Base-by-base conservation (phyloP, 257 asterid species). In the Jacaranda mimosifolia region DNA sequence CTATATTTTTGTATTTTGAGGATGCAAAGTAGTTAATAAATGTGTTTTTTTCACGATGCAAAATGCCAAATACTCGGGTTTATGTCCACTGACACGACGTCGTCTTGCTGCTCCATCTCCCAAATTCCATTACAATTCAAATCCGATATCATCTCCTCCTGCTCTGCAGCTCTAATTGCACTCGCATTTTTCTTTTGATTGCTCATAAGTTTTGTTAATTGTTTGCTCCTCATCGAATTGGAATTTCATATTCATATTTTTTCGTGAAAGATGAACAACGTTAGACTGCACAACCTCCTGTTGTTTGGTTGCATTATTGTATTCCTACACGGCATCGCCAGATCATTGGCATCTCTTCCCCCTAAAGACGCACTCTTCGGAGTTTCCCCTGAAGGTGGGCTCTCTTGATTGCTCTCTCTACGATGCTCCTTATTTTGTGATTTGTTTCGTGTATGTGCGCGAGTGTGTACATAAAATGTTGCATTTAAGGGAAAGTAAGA, bases 321-420 rank as follows among this genome's bases (percentile, higher is more conserved):
- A 6, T 51, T 81, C 35, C 19, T 81, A 13, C 74, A 73, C 13
- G 80, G 83, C 64, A 51, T 76, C 68, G 18, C 77, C 84, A 73
- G 92, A 89, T 89, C 97, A 77, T 83, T 39, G 19, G 83, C 85
- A 11, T 69, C 86, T 65, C 10, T 45, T 32, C 59, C 86, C 51
- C 65, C 72, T 60, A 55, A 66, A 51, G 84, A 82, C 43, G 60
- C 83, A 13, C 68, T 89, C 66, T 68, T 88, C 64, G 97, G 97
- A 69, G 89, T 90, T 77, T 80, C 93, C 10, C 97, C 97, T 4
- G 79, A 86, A 85, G 97, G 97, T 92, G 46, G 35, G 51, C 19
- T 58, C 67, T 10, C 39, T 68, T 39, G 55, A 70, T 68, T 60
- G 59, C 36, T 14, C 18, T 63, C 72, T 45, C 7, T 72, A 19